Percentiles rank a stretch among this genome's conserved stretches.
Evolutionary conservation across 83 land plant species (phyloP).

Genomic region (Diphasiastrum complanatum): DNA sequence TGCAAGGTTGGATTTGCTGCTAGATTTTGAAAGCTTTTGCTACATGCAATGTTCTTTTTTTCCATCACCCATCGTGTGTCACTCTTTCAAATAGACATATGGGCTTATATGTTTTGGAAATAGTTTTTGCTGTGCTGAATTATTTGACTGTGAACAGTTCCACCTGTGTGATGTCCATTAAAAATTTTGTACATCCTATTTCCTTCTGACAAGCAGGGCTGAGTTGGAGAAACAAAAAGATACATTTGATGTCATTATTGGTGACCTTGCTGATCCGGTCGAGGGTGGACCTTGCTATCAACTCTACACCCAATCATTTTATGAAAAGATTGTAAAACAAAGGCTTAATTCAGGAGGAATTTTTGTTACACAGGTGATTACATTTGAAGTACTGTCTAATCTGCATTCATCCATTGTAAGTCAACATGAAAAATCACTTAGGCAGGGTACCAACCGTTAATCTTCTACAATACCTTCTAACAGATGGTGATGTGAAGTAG

Average conservation of each 20-base stretch:
- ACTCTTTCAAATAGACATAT: too few relatives aligned
- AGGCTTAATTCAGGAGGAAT: slow-evolving; percentile 62
- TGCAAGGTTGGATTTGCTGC: slow-evolving; percentile 56
- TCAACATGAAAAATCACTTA: neutral
- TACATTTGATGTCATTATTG: slow-evolving; percentile 72
- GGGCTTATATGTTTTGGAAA: too few relatives aligned
- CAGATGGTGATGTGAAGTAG: too few relatives aligned
- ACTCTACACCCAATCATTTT: slow-evolving; percentile 86
- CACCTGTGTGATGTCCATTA: neutral
- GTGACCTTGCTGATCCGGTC: slow-evolving; percentile 89
- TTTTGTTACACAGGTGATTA: slow-evolving; percentile 92
- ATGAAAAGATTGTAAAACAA: slow-evolving; percentile 64
- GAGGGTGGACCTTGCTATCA: slow-evolving; percentile 95
- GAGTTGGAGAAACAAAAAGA: slow-evolving; percentile 60
- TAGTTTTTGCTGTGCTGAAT: neutral
- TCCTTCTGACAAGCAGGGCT: slow-evolving; percentile 48
- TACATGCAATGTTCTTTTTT: neutral
- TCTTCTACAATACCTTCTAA: neutral
- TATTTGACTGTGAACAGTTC: neutral
- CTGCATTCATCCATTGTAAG: neutral
- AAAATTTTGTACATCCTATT: neutral
- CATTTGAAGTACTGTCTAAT: neutral
- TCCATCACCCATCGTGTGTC: too few relatives aligned
- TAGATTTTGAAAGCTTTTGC: neutral
- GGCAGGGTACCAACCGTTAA: neutral